Percentiles rank a stretch among this genome's conserved stretches.
Conservation (phyloP, 805 yeast genomes). For the Wickerhamomyces strasburgensis region DNA sequence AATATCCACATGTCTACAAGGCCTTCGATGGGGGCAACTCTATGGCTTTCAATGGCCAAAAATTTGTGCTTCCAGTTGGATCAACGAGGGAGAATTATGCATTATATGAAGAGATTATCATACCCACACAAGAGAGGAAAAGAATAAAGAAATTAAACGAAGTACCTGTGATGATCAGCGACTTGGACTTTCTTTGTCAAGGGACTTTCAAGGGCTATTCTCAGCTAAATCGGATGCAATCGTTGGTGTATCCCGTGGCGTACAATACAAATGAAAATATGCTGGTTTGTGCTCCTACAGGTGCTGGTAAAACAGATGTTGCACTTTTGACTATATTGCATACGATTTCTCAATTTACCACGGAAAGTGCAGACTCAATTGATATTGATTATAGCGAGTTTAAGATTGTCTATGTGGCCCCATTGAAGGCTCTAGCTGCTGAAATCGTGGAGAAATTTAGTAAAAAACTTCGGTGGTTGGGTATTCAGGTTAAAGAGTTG, state of each 20-base stretch:
- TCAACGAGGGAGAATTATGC: slow-evolving; percentile 61
- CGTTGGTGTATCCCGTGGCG: slow-evolving; percentile 86
- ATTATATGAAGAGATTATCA: slow-evolving; percentile 71
- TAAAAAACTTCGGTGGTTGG: slow-evolving; percentile 74
- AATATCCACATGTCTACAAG: slow-evolving; percentile 86
- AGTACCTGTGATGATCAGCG: slow-evolving; percentile 50
- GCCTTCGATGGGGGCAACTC: slow-evolving; percentile 62
- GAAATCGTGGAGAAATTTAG: slow-evolving; percentile 92
- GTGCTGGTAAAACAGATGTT: slow-evolving; percentile 96
- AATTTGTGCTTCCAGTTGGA: slow-evolving; percentile 75
- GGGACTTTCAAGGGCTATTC: slow-evolving; percentile 80
- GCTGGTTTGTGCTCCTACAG: slow-evolving; percentile 96
- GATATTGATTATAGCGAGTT: slow-evolving; percentile 79
- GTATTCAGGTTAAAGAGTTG: slow-evolving; percentile 78
- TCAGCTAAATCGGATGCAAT: slow-evolving; percentile 81
- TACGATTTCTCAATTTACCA: slow-evolving; percentile 66
- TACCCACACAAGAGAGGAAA: slow-evolving; percentile 65
- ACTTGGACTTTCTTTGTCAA: slow-evolving; percentile 72
- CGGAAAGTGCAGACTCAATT: slow-evolving; percentile 45
- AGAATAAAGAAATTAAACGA: slow-evolving; percentile 34
- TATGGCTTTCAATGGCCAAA: slow-evolving; percentile 76
- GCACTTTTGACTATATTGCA: slow-evolving; percentile 79
- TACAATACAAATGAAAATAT: slow-evolving; percentile 90
- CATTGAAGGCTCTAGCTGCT: slow-evolving; percentile 90
- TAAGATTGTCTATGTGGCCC: slow-evolving; percentile 90